Evolutionary conservation across 1,139 yeast genomes (phyloP), one percentile per base, ranked within the genome.

Genomic region (Oligophagozyma castellii): DNA sequence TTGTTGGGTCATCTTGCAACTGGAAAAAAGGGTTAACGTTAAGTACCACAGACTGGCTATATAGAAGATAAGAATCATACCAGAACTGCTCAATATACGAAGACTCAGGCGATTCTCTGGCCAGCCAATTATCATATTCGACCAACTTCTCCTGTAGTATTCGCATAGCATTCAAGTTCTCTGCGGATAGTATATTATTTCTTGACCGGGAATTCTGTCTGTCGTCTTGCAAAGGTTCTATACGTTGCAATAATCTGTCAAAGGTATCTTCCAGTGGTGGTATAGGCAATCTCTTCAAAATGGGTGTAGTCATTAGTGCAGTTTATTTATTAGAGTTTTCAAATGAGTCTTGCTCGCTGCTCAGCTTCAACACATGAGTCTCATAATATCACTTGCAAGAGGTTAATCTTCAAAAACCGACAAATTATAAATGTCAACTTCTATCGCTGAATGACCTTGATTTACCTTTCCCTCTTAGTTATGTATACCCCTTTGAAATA

Each of bases 21-120:
- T 81, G 65, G 51, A 83, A 81, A 48, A 80, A 83, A 0, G 95
- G 95, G 46, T 83, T 83, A 42, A 83, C 65, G 53, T 83, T 83
- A 36, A 83, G 63, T 16, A 83, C 95, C 28, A 83, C 93, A 0
- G 86, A 93, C 15, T 83, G 77, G 54, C 83, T 95, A 51, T 79
- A 79, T 52, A 74, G 75, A 39, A 83, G 63, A 53, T 83, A 83
- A 3, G 93, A 72, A 49, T 83, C 95, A 52, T 73, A 81, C 95
- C 95, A 83, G 52, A 83, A 83, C 51, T 83, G 93, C 54, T 83
- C 95, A 38, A 83, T 83, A 53, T 77, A 83, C 6, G 92, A 75
- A 31, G 79, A 56, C 33, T 68, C 61, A 7, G 81, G 64, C 44
- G 78, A 80, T 31, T 68, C 68, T 27, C 72, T 57, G 27, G 81